Base-by-base conservation (phyloP, 2,329 filamentous ascomycete genomes). In the Colletotrichum acutatum region DNA sequence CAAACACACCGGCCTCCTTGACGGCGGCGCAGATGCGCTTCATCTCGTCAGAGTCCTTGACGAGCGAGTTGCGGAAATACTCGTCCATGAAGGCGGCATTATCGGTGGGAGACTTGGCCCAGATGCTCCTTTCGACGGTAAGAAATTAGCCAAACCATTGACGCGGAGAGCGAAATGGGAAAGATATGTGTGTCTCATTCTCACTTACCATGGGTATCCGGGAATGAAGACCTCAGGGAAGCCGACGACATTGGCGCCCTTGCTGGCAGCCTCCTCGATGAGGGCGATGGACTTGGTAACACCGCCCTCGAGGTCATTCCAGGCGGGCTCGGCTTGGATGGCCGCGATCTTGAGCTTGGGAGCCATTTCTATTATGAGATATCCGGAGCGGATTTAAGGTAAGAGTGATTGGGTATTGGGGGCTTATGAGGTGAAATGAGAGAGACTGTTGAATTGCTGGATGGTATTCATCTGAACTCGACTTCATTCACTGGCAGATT, bases 211-310 rank as follows among this genome's bases (percentile, higher is more conserved):
- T 34, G 85, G 85, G 72, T 87, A 86, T 1, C 85, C 84, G 4
- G 83, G 79, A 12, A 86, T 82, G 78, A 83, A 87, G 11, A 83
- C 80, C 68, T 88, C 85, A 1, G 85, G 85, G 58, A 87, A 88
- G 2, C 79, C 81, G 12, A 83, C 68, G 0, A 83, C 78, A 16
- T 82, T 77, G n/a, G 78, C 78, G 3, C 80, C 81, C 2, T 80
- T 74, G 26, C 73, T 74, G 3, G 74, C 77, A 4, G 80, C 80
- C 52, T 83, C 74, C 46, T 79, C 75, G 30, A 83, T 83, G 3
- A 82, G 74, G 2, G 70, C 22, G 26, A 82, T 81, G 42, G 80
- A 79, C 70, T 83, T 80, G 76, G 83, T 76, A 70, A 86, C 80
- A 74, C 82, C 76, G 1, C 77, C 78, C 42, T 79, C 71, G 12